Evolutionary conservation across 2,329 filamentous ascomycete species (phyloP).

Genomic region (Neoscytalidium dimidiatum): DNA sequence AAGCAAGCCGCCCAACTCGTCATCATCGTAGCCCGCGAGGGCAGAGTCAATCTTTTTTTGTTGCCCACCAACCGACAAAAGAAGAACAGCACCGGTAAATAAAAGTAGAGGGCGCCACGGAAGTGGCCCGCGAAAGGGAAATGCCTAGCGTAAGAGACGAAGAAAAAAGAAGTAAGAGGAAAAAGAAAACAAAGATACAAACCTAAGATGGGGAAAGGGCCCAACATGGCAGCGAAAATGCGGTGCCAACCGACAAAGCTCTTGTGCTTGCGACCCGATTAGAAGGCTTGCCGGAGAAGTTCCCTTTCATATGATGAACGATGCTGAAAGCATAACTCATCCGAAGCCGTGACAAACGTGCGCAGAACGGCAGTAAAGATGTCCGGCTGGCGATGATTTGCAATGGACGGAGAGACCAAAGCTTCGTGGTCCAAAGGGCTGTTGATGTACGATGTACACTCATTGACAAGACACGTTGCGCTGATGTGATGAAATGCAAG

Average conservation of each 20-base stretch:
- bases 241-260: slow-evolving; percentile 17
- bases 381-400: slow-evolving; percentile 9
- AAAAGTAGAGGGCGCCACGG: neutral
- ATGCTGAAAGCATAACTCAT: slow-evolving; percentile 4
- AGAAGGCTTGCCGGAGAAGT: slow-evolving; percentile 18
- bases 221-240: slow-evolving; percentile 18
- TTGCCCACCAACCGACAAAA: slow-evolving; percentile 18
- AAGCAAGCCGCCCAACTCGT: slow-evolving; percentile 20
- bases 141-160: slow-evolving; percentile 7
- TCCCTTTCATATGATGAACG: slow-evolving; percentile 13
- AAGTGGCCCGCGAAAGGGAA: neutral
- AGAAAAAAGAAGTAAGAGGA: slow-evolving; percentile 13
- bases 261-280: slow-evolving; percentile 1
- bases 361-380: slow-evolving; percentile 1
- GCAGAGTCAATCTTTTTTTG: slow-evolving; percentile 21
- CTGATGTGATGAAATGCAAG: neutral
- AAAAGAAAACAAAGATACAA: slow-evolving; percentile 19
- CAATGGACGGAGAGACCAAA: slow-evolving; percentile 7
- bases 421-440: slow-evolving; percentile 15
- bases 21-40: slow-evolving; percentile 21
- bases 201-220: slow-evolving; percentile 15
- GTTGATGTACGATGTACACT: slow-evolving; percentile 14
- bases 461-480: slow-evolving; percentile 16
- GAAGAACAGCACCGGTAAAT: slow-evolving; percentile 2
- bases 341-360: neutral